Conservation (phyloP, 2,329 filamentous ascomycete genomes). For the Clonostachys byssicola region DNA sequence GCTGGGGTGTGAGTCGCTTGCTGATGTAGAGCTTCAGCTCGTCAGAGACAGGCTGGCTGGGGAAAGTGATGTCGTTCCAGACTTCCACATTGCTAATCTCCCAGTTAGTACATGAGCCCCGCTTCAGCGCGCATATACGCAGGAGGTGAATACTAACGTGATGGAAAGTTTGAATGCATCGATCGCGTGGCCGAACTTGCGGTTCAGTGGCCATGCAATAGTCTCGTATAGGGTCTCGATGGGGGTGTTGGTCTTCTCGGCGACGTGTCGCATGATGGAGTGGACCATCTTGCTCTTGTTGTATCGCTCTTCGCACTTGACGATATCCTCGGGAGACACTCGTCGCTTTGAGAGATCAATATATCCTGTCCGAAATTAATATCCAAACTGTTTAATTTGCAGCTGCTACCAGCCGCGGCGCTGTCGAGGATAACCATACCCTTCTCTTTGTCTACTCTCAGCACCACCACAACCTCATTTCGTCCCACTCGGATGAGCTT, state of each 20-base stretch:
- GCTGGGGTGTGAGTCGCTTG: conserved; percentile 94
- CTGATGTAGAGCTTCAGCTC: conserved; percentile 94
- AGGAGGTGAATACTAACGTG: conserved; percentile 56
- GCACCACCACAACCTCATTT: conserved; percentile 97
- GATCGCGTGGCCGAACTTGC: conserved; percentile 93
- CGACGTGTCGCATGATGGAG: conserved; percentile 97
- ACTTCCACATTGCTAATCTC: conserved; percentile 80
- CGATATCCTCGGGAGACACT: conserved; percentile 94
- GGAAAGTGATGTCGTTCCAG: conserved; percentile 90
- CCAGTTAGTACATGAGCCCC: conserved; percentile 6
- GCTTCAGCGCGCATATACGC: background rate
- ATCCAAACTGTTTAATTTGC: conserved; percentile 1
- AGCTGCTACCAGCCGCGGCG: background rate
- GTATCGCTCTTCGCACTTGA: conserved; percentile 98
- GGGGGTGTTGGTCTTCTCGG: conserved; percentile 92
- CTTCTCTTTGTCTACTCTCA: conserved; percentile 99
- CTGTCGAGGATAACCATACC: conserved; percentile 40
- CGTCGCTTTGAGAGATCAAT: conserved; percentile 98
- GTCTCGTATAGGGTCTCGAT: conserved; percentile 92
- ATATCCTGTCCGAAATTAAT: conserved; percentile 51
- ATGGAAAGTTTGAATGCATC: conserved; percentile 99
- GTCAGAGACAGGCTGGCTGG: conserved; percentile 77
- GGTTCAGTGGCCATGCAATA: conserved; percentile 96
- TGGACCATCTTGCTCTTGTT: conserved; percentile 99
- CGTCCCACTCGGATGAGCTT: conserved; percentile 97